Evolutionary conservation across 257 asterid genomes (phyloP).

Genomic region (Nicotiana obtusifolia): DNA sequence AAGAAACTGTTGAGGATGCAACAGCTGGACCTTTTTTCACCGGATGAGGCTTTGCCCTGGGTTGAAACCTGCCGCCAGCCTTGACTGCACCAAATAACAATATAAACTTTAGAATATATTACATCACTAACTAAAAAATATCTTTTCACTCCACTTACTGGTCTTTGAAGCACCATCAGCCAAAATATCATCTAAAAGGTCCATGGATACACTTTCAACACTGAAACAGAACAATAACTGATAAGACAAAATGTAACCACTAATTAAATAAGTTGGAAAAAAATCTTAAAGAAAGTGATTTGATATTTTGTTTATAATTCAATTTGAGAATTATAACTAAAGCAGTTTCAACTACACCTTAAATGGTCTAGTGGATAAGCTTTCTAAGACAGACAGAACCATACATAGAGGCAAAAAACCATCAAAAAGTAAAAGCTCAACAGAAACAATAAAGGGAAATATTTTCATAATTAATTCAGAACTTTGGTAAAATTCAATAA

Average conservation of each 20-base stretch:
- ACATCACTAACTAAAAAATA: background rate
- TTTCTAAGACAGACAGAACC: background rate
- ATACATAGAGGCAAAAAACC: background rate
- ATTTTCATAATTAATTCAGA: background rate
- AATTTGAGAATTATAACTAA: background rate
- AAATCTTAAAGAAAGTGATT: background rate
- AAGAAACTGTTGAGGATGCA: conserved; percentile 22
- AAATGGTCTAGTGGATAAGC: background rate
- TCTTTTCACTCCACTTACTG: conserved; percentile 24
- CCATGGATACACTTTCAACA: conserved; percentile 22
- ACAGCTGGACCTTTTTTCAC: conserved; percentile 30
- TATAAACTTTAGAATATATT: conserved; percentile 2
- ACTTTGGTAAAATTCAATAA: background rate
- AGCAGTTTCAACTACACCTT: background rate
- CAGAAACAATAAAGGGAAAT: background rate
- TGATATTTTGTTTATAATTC: background rate
- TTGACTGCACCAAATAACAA: conserved; percentile 31
- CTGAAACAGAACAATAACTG: conserved; percentile 1
- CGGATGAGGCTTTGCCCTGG: conserved; percentile 46
- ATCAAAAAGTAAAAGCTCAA: background rate
- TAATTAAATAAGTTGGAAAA: background rate
- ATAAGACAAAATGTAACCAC: background rate
- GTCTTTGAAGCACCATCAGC: conserved; percentile 33
- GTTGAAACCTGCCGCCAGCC: conserved; percentile 54
- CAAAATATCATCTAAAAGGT: conserved; percentile 41